Evolutionary conservation across 371 early-diverging fungal species (phyloP), one percentile per base, ranked within the genome.

Genomic region (Mucor plumbeus): DNA sequence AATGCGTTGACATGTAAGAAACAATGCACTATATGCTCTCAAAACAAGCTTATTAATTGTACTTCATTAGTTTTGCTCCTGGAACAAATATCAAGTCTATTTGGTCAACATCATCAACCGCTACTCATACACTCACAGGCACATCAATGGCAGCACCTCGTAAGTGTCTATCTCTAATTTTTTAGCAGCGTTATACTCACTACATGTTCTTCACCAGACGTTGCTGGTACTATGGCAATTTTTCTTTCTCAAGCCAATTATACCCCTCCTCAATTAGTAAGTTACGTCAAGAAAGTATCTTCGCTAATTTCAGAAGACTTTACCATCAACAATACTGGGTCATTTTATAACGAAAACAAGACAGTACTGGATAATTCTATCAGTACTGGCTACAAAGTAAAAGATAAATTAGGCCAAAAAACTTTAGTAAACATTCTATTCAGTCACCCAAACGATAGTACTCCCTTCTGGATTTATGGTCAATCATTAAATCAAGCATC

Each of bases 71-170:
- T 8, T 55, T 55, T 55, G 94, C 95, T 1, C 89, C 89, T 7
- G 97, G 97, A 26, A 88, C 92, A 0, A 85, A 91, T 67, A 95
- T 97, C 54, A 75, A 84, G 11, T 90, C 92, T 11, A 87, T 82
- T 56, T 87, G 86, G 86, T 73, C 67, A 34, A 73, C 67, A 38
- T 62, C 70, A 11, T 65, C 47, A 35, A 67, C 44, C 43, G 77
- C 70, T 31, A 76, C 74, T 15, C 76, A 76, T 36, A 83, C 72
- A 9, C 74, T 85, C 14, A 81, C 87, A 41, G 94, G 94, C 19
- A 93, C 93, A 31, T 91, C 91, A 0, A 91, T 94, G 91, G 91
- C 94, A 31, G 77, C 88, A 58, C 94, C 94, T 14, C 91, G 93
- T 78, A 81, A 11, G 35, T 31, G 14, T 15, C 11, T 11, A 38